These are phyloP conservation scores for Brassica balearica DNA, from an alignment of 441 rosid species.

Conservation along the genomic window DNA sequence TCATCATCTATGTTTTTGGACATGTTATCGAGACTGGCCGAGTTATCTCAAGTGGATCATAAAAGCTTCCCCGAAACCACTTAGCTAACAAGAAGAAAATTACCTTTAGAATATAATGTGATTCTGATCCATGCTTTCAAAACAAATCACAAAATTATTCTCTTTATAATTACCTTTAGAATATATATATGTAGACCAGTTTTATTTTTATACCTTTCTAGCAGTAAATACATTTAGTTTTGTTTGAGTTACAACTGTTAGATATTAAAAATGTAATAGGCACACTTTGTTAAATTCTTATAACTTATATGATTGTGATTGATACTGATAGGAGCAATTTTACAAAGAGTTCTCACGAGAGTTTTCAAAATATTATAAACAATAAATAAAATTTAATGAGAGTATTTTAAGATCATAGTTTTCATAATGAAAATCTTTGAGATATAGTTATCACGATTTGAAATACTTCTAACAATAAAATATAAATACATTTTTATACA, in stretches of 20 bases:
- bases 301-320: not conserved
- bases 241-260: not conserved
- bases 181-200: not conserved
- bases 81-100: not conserved
- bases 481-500: no score
- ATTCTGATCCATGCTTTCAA: not conserved
- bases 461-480: no score
- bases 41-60: slow-evolving; percentile 12
- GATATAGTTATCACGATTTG: no score
- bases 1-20: not conserved
- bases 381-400: no score
- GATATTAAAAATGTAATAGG: not conserved
- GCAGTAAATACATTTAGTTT: no score
- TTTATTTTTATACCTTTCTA: not conserved
- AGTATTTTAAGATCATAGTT: not conserved
- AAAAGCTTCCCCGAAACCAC: not conserved
- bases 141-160: not conserved
- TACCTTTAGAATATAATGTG: not conserved
- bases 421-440: not conserved
- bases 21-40: slow-evolving; percentile 5
- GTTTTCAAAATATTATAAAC: no score
- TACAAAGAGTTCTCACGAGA: not conserved
- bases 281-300: not conserved
- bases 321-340: not conserved
- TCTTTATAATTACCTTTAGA: no score